Conservation (phyloP, 2,329 filamentous ascomycete genomes). For the Bipolaris victoriae region DNA sequence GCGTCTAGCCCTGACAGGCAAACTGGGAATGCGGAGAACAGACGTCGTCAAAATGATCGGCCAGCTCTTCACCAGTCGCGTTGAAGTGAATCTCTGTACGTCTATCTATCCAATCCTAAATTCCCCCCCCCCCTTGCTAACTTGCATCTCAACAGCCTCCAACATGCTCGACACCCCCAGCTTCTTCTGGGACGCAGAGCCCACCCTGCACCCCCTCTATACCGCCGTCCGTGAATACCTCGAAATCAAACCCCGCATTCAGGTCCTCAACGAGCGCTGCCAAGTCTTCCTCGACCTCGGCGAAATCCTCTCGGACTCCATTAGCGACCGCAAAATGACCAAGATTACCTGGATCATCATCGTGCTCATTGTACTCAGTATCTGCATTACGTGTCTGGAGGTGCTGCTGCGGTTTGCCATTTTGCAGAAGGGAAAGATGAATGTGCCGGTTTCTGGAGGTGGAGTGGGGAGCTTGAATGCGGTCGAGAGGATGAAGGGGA, state of each 20-base stretch:
- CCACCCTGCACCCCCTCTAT: constrained; percentile 92
- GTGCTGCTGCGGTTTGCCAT: constrained; percentile 78
- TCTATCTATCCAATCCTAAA: constrained; percentile 17
- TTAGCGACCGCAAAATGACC: constrained; percentile 95
- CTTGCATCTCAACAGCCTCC: constrained; percentile 64
- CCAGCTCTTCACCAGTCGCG: constrained; percentile 86
- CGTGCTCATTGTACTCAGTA: constrained; percentile 86
- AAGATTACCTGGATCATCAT: constrained; percentile 98
- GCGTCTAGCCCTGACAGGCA: constrained; percentile 83
- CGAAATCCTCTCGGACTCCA: constrained; percentile 90
- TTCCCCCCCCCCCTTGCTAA: constrained; percentile 6
- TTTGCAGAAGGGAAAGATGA: constrained; percentile 35
- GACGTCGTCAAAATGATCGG: constrained; percentile 94
- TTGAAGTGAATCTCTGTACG: constrained; percentile 97
- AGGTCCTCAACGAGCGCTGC: constrained; percentile 96
- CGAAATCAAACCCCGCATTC: constrained; percentile 94
- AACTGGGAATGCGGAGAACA: constrained; percentile 86
- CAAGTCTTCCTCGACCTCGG: constrained; percentile 95
- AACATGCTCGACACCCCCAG: constrained; percentile 96
- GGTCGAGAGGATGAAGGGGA: constrained; percentile 15
- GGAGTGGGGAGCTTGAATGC: neutral
- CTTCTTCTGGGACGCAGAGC: constrained; percentile 98
- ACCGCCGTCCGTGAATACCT: constrained; percentile 94
- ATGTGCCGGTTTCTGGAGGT: constrained; percentile 7
- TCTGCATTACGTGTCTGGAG: constrained; percentile 88